Evolutionary conservation across 2,329 filamentous ascomycete genomes (phyloP), one percentile per base, ranked within the genome.

Genomic region (Tolypocladium inflatum): DNA sequence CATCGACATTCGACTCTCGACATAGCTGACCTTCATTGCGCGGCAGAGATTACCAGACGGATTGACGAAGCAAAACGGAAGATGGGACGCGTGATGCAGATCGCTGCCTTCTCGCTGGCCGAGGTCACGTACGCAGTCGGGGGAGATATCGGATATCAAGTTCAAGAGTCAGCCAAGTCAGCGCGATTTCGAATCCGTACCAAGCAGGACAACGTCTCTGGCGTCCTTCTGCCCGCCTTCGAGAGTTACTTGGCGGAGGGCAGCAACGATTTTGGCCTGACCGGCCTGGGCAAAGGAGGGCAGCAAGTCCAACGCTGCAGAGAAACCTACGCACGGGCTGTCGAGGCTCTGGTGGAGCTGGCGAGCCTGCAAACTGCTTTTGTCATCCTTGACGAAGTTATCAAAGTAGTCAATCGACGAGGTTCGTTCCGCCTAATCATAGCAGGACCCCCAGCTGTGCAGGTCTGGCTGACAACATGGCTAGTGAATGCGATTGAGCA

Each of bases 11-110:
- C 26, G 50, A 23, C 9, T 26, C 37, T 33, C 52, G 41, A 66
- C 39, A 17, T 23, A 64, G 23, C 54, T 57, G 43, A 55, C 54
- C 19, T 50, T 61, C 54, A 56, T 43, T 21, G 26, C 45, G 15
- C 41, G 23, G 64, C 71, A 90, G 94, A 99, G 69, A 99, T 99
- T 69, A 97, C 94, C 55, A 86, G 87, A 72, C 89, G 94, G 70
- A 99, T 99, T 75, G 93, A 99, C 78, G 94, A 99, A 74, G 94
- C 94, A 48, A 99, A 99, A 77, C 89, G 92, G 67, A 99, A 99
- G 80, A 99, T 99, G 93, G 94, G 94, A 59, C 85, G 93, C 39
- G 94, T 99, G 42, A 99, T 99, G 94, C 93, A 97, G 74, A 96
- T 99, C 69, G 94, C 94, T 45, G 92, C 94, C 52, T 97, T 99